Percentiles rank a stretch among this genome's conserved stretches.
These are phyloP conservation scores for Phaeomoniella chlamydospora DNA, from an alignment of 2,329 filamentous ascomycete genomes.

Conservation along the genomic window DNA sequence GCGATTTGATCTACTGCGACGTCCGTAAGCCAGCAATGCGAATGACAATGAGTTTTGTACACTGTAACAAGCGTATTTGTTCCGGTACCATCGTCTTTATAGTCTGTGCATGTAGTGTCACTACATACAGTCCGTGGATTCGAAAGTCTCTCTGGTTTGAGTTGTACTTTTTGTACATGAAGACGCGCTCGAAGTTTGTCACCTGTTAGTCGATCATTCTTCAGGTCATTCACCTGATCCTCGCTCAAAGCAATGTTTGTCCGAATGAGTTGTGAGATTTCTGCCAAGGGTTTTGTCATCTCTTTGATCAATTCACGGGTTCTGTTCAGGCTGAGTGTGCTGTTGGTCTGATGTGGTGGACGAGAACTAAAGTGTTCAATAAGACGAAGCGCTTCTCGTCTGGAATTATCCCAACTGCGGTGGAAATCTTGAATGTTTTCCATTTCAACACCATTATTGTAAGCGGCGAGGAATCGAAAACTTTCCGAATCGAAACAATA, in stretches of 20 bases:
- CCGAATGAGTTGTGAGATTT: constrained; percentile 18
- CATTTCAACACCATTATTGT: constrained; percentile 17
- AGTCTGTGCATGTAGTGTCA: constrained; percentile 13
- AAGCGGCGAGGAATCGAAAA: constrained; percentile 26
- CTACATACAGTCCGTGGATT: constrained; percentile 19
- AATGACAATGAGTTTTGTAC: constrained; percentile 19
- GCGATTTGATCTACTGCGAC: constrained; percentile 14
- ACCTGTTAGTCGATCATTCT: constrained; percentile 10
- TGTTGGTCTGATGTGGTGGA: constrained; percentile 19
- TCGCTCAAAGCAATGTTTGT: constrained; percentile 16
- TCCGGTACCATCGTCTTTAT: constrained; percentile 12
- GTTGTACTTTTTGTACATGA: constrained; percentile 12
- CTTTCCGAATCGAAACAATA: constrained; percentile 32
- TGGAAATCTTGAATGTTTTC: constrained; percentile 17
- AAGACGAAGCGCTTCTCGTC: constrained; percentile 15
- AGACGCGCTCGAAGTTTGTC: constrained; percentile 15
- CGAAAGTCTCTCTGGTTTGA: constrained; percentile 11
- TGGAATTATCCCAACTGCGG: constrained; percentile 23
- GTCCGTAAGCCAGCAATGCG: constrained; percentile 14
- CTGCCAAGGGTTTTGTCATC: constrained; percentile 23
- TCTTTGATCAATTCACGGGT: constrained; percentile 20
- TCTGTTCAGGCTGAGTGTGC: constrained; percentile 24
- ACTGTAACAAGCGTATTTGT: constrained; percentile 8
- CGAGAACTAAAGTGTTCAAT: constrained; percentile 15
- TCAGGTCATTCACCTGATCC: constrained; percentile 15